phyloP scores from a whole-genome alignment of 2,329 filamentous ascomycete genomes.

The Trichoderma sp. region DNA sequence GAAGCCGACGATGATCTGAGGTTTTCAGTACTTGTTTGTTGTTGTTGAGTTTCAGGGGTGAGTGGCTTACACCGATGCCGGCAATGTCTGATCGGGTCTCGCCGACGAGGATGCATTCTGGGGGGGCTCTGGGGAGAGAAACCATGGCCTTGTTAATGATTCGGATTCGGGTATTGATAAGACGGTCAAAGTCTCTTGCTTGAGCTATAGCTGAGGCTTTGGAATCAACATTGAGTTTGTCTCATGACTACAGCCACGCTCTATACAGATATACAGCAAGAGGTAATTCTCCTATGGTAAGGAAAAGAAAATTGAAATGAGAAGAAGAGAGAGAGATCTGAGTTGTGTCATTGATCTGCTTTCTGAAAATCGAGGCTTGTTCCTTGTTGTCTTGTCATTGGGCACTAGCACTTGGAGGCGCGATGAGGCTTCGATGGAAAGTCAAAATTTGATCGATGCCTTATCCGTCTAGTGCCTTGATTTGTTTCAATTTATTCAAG shows the following conservation, averaged over 20 bases:
- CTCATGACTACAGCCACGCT: not conserved
- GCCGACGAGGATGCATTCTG: conserved; percentile 32
- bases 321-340: not conserved
- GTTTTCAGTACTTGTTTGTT: too few species aligned
- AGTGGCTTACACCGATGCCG: conserved; percentile 38
- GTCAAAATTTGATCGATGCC: not conserved
- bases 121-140: not conserved
- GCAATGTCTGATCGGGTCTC: conserved; percentile 37
- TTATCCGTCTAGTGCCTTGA: not conserved
- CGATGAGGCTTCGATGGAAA: not conserved
- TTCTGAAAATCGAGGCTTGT: not conserved
- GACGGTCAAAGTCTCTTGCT: not conserved
- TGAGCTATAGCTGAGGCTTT: not conserved
- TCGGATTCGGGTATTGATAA: not conserved
- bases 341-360: not conserved
- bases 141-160: not conserved
- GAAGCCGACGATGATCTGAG: conserved; percentile 40
- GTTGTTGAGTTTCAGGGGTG: too few species aligned
- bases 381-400: not conserved
- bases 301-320: too few species aligned
- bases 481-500: not conserved
- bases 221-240: not conserved
- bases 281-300: too few species aligned
- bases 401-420: not conserved
- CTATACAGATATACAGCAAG: not conserved